Evolutionary conservation across 2,329 filamentous ascomycete genomes (phyloP).

Genomic region (Fusarium begoniae): DNA sequence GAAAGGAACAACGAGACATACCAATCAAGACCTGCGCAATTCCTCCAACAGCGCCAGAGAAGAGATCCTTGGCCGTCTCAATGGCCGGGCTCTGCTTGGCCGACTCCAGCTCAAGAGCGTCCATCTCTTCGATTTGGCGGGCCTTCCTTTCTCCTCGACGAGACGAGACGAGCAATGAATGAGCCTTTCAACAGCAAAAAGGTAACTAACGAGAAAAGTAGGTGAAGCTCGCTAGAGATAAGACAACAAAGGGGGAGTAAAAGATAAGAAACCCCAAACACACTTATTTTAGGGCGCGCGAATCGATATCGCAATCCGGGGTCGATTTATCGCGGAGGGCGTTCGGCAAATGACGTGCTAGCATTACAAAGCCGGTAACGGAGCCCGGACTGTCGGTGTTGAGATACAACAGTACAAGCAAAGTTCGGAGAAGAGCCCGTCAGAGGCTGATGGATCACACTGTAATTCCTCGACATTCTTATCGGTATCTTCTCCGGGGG

Average conservation of each 20-base stretch:
- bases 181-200: neutral
- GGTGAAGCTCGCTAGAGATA: neutral
- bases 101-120: slow-evolving; percentile 50
- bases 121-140: slow-evolving; percentile 28
- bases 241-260: neutral
- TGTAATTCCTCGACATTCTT: neutral
- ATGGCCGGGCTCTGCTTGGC: slow-evolving; percentile 49
- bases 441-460: neutral
- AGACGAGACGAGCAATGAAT: neutral
- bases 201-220: neutral
- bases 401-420: slow-evolving; percentile 24
- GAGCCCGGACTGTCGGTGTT: slow-evolving; percentile 34
- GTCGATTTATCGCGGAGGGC: slow-evolving; percentile 35
- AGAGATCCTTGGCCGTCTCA: slow-evolving; percentile 86
- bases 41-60: slow-evolving; percentile 89
- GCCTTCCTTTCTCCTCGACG: neutral
- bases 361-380: slow-evolving; percentile 45
- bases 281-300: neutral
- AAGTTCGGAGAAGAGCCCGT: slow-evolving; percentile 19
- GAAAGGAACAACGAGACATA: slow-evolving; percentile 48
- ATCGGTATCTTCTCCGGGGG: slow-evolving; percentile 15
- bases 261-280: slow-evolving; percentile 2
- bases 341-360: slow-evolving; percentile 43
- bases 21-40: slow-evolving; percentile 93
- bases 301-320: slow-evolving; percentile 40